Conservation (phyloP, 2,329 filamentous ascomycete species). For the Didymella pinodella region DNA sequence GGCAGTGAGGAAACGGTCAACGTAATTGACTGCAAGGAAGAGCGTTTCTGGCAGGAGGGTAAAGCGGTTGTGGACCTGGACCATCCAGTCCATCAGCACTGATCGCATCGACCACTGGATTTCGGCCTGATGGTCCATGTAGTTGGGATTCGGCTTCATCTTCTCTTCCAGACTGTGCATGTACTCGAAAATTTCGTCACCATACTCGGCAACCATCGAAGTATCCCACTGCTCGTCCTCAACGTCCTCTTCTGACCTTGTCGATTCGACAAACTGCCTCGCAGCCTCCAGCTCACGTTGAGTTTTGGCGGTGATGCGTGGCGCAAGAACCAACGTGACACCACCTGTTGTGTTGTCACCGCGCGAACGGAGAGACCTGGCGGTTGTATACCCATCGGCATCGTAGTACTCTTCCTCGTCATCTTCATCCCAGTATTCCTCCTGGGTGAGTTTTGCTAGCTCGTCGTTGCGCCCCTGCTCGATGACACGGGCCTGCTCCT, state of each 20-base stretch:
- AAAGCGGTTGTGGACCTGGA: slow-evolving; percentile 95
- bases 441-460: slow-evolving; percentile 59
- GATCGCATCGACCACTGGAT: slow-evolving; percentile 99
- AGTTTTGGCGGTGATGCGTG: slow-evolving; percentile 72
- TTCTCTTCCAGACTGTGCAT: slow-evolving; percentile 87
- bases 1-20: slow-evolving; percentile 92
- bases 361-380: slow-evolving; percentile 78
- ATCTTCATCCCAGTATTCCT: slow-evolving; percentile 76
- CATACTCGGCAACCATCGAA: slow-evolving; percentile 97
- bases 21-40: slow-evolving; percentile 94
- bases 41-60: slow-evolving; percentile 90
- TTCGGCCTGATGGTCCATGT: slow-evolving; percentile 97
- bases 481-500: slow-evolving; percentile 46
- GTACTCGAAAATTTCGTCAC: slow-evolving; percentile 93
- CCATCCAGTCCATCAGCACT: slow-evolving; percentile 96
- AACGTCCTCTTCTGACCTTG: slow-evolving; percentile 75
- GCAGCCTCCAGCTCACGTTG: slow-evolving; percentile 76
- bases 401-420: slow-evolving; percentile 79
- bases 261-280: slow-evolving; percentile 69
- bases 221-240: slow-evolving; percentile 93
- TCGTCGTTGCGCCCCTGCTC: slow-evolving; percentile 51
- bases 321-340: slow-evolving; percentile 72
- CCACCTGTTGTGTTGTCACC: slow-evolving; percentile 75
- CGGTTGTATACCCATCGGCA: slow-evolving; percentile 76
- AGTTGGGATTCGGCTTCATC: slow-evolving; percentile 87